Evolutionary conservation across 1,284 basidiomycete species (phyloP).

Genomic region (Anthracocystis walkeri): DNA sequence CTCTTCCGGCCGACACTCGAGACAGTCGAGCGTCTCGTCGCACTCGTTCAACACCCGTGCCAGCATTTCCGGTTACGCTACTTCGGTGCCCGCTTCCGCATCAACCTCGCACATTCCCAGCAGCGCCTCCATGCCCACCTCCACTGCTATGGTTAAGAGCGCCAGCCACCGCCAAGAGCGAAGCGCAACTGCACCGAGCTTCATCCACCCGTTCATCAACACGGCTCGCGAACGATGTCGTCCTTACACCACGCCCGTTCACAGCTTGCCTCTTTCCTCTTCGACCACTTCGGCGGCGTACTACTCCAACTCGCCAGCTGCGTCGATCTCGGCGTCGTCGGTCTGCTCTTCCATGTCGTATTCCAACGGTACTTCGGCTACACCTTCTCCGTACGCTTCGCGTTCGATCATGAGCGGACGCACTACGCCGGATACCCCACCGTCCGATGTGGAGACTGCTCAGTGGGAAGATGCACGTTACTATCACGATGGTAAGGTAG

Average conservation of each 20-base stretch:
- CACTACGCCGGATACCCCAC: slow-evolving; percentile 64
- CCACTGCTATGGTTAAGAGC: slow-evolving; percentile 43
- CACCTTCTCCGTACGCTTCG: slow-evolving; percentile 54
- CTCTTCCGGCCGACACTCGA: slow-evolving; percentile 36
- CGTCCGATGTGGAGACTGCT: slow-evolving; percentile 52
- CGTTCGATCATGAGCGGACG: slow-evolving; percentile 53
- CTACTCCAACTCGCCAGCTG: slow-evolving; percentile 42
- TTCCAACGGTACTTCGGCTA: slow-evolving; percentile 38
- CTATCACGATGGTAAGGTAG: slow-evolving; percentile 44
- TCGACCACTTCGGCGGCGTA: slow-evolving; percentile 24
- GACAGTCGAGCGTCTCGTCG: slow-evolving; percentile 44
- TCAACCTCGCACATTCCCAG: slow-evolving; percentile 20
- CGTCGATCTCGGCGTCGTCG: slow-evolving; percentile 52
- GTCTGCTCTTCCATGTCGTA: slow-evolving; percentile 51
- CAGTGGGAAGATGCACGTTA: slow-evolving; percentile 45
- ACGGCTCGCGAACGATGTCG: slow-evolving; percentile 44
- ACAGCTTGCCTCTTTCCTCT: slow-evolving; percentile 39
- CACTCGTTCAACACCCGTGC: slow-evolving; percentile 41
- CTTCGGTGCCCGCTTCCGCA: slow-evolving; percentile 17
- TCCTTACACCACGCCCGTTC: slow-evolving; percentile 57
- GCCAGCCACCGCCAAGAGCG: slow-evolving; percentile 49
- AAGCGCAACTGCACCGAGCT: slow-evolving; percentile 38
- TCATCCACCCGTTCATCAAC: slow-evolving; percentile 47
- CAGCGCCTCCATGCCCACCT: slow-evolving; percentile 37
- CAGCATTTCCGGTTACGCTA: slow-evolving; percentile 49